These are phyloP conservation scores for Hanseniaspora taiwanica DNA, from an alignment of 805 yeast genomes.

Conservation along the genomic window DNA sequence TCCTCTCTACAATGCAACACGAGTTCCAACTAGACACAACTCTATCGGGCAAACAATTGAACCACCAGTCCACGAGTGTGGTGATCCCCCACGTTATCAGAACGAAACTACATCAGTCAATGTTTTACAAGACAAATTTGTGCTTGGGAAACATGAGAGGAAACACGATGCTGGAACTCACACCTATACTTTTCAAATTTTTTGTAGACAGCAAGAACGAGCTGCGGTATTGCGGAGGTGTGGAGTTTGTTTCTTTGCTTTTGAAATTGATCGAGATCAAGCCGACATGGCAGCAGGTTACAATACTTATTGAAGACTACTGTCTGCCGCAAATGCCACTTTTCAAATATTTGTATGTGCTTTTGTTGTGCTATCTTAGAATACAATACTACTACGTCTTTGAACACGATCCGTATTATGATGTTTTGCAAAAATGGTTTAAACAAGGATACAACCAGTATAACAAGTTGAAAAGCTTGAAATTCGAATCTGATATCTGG, in stretches of 20 bases:
- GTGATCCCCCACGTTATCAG: constrained; percentile 21
- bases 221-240: constrained; percentile 15
- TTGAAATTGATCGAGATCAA: constrained; percentile 65
- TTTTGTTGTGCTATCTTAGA: constrained; percentile 55
- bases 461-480: constrained; percentile 46
- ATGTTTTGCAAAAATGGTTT: neutral
- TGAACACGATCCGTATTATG: neutral
- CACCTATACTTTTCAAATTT: neutral
- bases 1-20: neutral
- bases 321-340: constrained; percentile 36
- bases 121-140: constrained; percentile 21
- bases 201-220: neutral
- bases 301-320: constrained; percentile 12
- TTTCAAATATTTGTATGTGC: constrained; percentile 57
- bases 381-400: constrained; percentile 20
- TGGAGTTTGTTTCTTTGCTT: constrained; percentile 41
- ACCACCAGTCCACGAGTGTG: constrained; percentile 4
- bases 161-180: constrained; percentile 13
- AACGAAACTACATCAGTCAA: constrained; percentile 18
- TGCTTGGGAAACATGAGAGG: constrained; percentile 17
- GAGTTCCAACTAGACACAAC: neutral
- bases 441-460: constrained; percentile 21
- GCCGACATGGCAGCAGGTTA: constrained; percentile 33
- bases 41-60: neutral
- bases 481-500: constrained; percentile 26